These are phyloP conservation scores for Venturia pyrina DNA, from an alignment of 2,329 filamentous ascomycete genomes.

Conservation along the genomic window DNA sequence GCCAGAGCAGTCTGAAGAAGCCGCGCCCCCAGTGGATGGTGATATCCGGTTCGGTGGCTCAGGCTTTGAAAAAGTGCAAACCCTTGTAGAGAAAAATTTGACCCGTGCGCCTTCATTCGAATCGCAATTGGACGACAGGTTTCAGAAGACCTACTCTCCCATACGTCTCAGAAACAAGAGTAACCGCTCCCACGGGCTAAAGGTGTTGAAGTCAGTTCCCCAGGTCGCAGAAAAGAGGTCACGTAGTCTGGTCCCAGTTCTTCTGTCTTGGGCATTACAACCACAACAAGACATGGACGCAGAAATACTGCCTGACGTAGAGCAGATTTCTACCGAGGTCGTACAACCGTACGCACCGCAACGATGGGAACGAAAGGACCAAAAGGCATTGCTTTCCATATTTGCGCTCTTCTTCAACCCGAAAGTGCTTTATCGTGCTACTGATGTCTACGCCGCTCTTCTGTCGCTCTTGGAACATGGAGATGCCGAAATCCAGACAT, in stretches of 20 bases:
- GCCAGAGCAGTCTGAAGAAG: background rate
- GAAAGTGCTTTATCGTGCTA: slow-evolving; percentile 66
- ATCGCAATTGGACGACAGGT: slow-evolving; percentile 51
- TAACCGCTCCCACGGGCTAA: slow-evolving; percentile 68
- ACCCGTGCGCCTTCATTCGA: slow-evolving; percentile 33
- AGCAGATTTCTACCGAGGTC: slow-evolving; percentile 10
- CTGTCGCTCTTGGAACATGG: slow-evolving; percentile 73
- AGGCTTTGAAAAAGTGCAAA: background rate
- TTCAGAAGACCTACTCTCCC: slow-evolving; percentile 53
- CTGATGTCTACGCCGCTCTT: slow-evolving; percentile 66
- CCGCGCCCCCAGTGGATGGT: background rate
- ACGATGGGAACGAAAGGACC: slow-evolving; percentile 65
- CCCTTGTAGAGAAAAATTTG: background rate
- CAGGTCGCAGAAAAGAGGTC: slow-evolving; percentile 77
- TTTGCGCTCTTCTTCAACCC: slow-evolving; percentile 84
- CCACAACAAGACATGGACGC: slow-evolving; percentile 15
- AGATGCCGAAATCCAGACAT: slow-evolving; percentile 80
- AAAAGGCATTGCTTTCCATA: slow-evolving; percentile 70
- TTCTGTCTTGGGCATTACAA: slow-evolving; percentile 63
- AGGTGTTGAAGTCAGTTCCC: slow-evolving; percentile 64
- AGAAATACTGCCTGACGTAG: slow-evolving; percentile 13
- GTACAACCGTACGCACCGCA: slow-evolving; percentile 5
- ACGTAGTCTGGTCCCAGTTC: slow-evolving; percentile 71
- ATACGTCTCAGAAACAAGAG: slow-evolving; percentile 42
- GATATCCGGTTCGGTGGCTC: background rate